Evolutionary conservation across 345 rosid genomes (phyloP).

Genomic region (Salix arbutifolia): DNA sequence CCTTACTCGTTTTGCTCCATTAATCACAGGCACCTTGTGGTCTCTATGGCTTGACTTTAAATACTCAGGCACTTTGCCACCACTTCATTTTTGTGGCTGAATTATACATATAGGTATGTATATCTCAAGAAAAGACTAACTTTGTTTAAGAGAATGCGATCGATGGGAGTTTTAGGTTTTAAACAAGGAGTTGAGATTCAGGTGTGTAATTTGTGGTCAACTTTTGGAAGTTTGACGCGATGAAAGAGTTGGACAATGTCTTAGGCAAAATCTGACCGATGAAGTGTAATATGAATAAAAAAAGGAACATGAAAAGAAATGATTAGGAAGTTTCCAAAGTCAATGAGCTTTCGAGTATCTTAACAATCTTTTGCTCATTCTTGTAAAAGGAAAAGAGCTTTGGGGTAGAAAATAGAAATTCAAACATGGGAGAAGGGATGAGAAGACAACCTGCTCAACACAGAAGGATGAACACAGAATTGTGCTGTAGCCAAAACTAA

Average conservation of each 20-base stretch:
- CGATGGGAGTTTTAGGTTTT: background rate
- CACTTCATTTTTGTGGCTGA: background rate
- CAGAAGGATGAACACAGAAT: no score
- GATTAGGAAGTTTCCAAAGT: no score
- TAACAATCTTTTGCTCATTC: no score
- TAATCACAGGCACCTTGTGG: background rate
- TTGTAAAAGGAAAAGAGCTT: no score
- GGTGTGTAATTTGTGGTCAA: background rate
- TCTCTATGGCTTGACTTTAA: background rate
- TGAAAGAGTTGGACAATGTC: background rate
- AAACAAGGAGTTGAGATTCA: background rate
- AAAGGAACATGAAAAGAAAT: background rate
- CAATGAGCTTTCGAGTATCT: no score
- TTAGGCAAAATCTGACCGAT: background rate
- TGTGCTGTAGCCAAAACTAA: no score
- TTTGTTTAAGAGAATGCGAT: background rate
- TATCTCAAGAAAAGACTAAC: no score
- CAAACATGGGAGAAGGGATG: no score
- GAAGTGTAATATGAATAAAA: background rate
- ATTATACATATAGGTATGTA: background rate
- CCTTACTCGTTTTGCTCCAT: slow-evolving; percentile 5
- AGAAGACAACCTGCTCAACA: no score
- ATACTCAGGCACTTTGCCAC: background rate
- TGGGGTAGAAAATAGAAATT: no score
- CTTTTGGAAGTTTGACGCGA: background rate